These are phyloP conservation scores for Candida pseudoviswanathii DNA, from an alignment of 1,139 yeast species.

Conservation along the genomic window DNA sequence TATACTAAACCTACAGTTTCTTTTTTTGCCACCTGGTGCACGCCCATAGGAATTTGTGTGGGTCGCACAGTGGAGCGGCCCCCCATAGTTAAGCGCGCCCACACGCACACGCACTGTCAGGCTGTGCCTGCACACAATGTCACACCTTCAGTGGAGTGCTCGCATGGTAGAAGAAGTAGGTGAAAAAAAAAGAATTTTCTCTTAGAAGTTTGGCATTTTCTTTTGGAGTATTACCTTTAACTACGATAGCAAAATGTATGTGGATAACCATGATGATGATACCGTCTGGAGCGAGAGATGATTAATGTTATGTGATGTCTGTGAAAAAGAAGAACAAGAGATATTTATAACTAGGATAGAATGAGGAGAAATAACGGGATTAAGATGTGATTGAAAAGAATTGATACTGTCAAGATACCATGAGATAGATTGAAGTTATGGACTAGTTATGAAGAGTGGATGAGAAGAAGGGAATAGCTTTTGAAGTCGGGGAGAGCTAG, in stretches of 20 bases:
- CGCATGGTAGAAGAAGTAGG: too few species aligned
- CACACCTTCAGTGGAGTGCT: too few species aligned
- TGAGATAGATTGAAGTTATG: too few species aligned
- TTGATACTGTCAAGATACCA: too few species aligned
- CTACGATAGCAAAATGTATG: constrained; percentile 7
- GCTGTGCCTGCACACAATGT: background rate
- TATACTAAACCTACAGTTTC: background rate
- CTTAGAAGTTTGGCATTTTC: background rate
- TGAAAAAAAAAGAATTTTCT: constrained; percentile 2
- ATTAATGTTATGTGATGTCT: background rate
- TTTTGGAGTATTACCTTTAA: background rate
- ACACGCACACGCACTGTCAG: background rate
- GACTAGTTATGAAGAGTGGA: background rate
- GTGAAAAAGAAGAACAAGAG: too few species aligned
- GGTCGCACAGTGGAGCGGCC: background rate
- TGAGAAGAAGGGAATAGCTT: background rate
- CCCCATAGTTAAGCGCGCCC: background rate
- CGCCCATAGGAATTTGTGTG: background rate
- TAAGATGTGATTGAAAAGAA: too few species aligned
- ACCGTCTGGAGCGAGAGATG: background rate
- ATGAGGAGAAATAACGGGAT: too few species aligned
- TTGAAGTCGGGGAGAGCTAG: too few species aligned
- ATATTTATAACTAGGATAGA: too few species aligned
- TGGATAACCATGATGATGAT: background rate
- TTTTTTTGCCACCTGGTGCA: background rate